Conservation (phyloP, 164 flowering plant genomes). For the Magnolia officinalis region DNA sequence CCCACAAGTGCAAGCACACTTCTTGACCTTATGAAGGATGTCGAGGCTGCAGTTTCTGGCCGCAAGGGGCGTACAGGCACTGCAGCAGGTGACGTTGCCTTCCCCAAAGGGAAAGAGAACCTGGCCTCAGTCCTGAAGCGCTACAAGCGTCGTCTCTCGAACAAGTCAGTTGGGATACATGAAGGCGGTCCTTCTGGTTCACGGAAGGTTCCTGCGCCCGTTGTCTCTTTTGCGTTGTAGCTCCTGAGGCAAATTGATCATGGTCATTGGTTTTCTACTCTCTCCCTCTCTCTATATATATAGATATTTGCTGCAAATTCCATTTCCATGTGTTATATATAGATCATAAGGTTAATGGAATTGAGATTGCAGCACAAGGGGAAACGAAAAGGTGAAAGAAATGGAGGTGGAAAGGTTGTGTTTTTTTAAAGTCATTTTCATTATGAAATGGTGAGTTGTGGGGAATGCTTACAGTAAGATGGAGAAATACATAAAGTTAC, state of each 20-base stretch:
- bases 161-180: constrained; percentile 22
- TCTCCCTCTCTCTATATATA: neutral
- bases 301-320: neutral
- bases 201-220: constrained; percentile 24
- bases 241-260: neutral
- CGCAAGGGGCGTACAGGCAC: constrained; percentile 92
- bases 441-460: too few relatives aligned
- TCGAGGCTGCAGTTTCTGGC: constrained; percentile 76
- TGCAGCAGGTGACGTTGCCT: constrained; percentile 97
- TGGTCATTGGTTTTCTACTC: neutral
- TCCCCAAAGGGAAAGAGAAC: constrained; percentile 96
- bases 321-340: neutral
- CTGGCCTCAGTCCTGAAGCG: constrained; percentile 94
- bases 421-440: too few relatives aligned
- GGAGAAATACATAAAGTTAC: too few relatives aligned
- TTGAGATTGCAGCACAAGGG: neutral
- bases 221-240: constrained; percentile 26
- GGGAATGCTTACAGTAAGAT: too few relatives aligned
- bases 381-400: neutral
- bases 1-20: constrained; percentile 65
- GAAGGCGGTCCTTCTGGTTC: constrained; percentile 15
- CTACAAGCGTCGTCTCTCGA: constrained; percentile 60
- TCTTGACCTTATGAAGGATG: constrained; percentile 76
- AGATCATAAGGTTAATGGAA: neutral
- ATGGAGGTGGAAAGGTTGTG: too few relatives aligned